Conservation (phyloP, 176 grass and related monocot species). For the Cenchrus purpureus region DNA sequence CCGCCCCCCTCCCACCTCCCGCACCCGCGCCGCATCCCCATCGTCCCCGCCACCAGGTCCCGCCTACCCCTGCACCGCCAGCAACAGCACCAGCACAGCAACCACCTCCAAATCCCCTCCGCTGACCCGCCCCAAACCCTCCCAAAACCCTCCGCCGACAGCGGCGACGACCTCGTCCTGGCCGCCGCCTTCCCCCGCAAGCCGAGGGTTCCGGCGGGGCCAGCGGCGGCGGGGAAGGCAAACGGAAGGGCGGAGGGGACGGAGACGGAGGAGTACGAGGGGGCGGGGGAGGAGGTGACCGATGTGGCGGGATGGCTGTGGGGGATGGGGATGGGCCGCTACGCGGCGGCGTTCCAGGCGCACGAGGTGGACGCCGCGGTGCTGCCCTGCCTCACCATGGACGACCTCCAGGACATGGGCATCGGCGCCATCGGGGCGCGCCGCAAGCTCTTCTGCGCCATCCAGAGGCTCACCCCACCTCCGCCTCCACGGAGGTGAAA, state of each 20-base stretch:
- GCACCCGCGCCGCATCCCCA: conserved; percentile 43
- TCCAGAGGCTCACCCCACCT: conserved; percentile 51
- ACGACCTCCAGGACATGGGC: conserved; percentile 76
- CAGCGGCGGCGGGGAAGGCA: not conserved
- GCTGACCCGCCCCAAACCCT: conserved; percentile 3
- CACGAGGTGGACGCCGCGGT: conserved; percentile 69
- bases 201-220: not conserved
- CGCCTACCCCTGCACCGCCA: conserved; percentile 34
- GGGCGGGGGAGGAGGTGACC: conserved; percentile 8
- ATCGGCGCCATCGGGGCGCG: conserved; percentile 65
- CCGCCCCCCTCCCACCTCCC: conserved; percentile 47
- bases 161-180: conserved; percentile 31
- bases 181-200: conserved; percentile 42
- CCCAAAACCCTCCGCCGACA: conserved; percentile 30
- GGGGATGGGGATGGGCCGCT: conserved; percentile 58
- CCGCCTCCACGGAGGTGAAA: conserved; percentile 42
- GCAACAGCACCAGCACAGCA: not conserved
- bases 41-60: conserved; percentile 28
- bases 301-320: conserved; percentile 53
- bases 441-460: conserved; percentile 69
- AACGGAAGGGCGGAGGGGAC: conserved; percentile 10
- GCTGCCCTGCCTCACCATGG: conserved; percentile 66
- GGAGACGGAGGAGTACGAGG: conserved; percentile 20
- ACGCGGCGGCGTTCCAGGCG: conserved; percentile 55
- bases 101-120: not conserved